Evolutionary conservation across 208 protist genomes (phyloP).

Genomic region (Naegleria lovaniensis): DNA sequence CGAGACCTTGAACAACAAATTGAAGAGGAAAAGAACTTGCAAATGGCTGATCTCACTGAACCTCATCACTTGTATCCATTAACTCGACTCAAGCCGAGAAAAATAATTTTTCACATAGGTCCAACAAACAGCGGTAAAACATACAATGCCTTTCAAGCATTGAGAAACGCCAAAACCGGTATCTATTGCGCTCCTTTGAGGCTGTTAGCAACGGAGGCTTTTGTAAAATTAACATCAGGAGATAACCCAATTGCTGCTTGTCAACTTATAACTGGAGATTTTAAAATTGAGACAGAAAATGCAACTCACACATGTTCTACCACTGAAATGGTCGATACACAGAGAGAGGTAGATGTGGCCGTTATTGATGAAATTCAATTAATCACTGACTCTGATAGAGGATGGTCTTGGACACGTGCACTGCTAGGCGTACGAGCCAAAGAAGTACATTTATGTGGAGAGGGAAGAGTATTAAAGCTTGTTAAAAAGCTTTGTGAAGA

Average conservation of each 20-base stretch:
- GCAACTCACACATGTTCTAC: constrained; percentile 75
- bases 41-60: neutral
- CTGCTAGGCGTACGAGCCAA: constrained; percentile 74
- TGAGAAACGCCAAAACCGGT: constrained; percentile 58
- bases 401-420: constrained; percentile 86
- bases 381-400: constrained; percentile 73
- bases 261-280: constrained; percentile 76
- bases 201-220: neutral
- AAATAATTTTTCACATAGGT: constrained; percentile 77
- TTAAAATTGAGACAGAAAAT: constrained; percentile 60
- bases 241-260: neutral
- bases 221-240: neutral
- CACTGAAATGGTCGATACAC: constrained; percentile 73
- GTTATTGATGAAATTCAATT: constrained; percentile 90
- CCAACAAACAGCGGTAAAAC: constrained; percentile 92
- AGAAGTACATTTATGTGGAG: constrained; percentile 83
- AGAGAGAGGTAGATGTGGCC: constrained; percentile 64
- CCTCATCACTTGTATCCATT: neutral
- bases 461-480: constrained; percentile 61
- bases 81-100: constrained; percentile 58
- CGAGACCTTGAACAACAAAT: neutral
- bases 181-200: constrained; percentile 67
- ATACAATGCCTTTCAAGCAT: constrained; percentile 60
- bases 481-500: constrained; percentile 59
- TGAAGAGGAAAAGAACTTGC: neutral